phyloP scores from a whole-genome alignment of 345 rosid genomes.

The Eucalyptus cladocalyx region DNA sequence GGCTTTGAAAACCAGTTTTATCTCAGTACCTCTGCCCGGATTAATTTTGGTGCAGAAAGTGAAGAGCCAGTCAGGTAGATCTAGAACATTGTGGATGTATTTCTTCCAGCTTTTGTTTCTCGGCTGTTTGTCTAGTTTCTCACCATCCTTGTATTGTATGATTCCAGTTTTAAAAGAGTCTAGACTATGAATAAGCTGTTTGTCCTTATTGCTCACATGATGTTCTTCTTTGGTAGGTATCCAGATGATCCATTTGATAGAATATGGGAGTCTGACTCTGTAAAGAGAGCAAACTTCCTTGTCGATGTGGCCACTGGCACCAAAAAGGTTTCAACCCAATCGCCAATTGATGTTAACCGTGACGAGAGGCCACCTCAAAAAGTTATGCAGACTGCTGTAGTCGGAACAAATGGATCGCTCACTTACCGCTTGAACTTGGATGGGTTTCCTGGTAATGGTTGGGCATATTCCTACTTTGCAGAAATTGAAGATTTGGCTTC shows the following conservation, averaged over 20 bases:
- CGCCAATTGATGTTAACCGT: conserved; percentile 30
- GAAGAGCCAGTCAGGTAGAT: conserved; percentile 75
- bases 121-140: not conserved
- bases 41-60: conserved; percentile 88
- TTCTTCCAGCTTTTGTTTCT: not conserved
- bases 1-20: conserved; percentile 51
- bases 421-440: conserved; percentile 84
- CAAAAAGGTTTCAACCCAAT: conserved; percentile 46
- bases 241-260: conserved; percentile 97
- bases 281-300: conserved; percentile 75
- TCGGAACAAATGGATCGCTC: conserved; percentile 82
- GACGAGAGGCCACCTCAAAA: conserved; percentile 68
- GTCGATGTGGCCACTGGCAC: conserved; percentile 98
- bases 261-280: conserved; percentile 85
- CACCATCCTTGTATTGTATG: not conserved
- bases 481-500: conserved; percentile 79
- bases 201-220: not conserved
- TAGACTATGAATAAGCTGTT: not conserved
- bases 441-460: conserved; percentile 89
- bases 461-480: conserved; percentile 86
- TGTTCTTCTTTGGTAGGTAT: conserved; percentile 33
- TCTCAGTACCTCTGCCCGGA: conserved; percentile 76
- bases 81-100: not conserved
- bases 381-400: conserved; percentile 99
- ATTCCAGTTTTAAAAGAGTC: not conserved